Evolutionary conservation across 2,329 filamentous ascomycete species (phyloP).

Genomic region (Aspergillus caelatus): DNA sequence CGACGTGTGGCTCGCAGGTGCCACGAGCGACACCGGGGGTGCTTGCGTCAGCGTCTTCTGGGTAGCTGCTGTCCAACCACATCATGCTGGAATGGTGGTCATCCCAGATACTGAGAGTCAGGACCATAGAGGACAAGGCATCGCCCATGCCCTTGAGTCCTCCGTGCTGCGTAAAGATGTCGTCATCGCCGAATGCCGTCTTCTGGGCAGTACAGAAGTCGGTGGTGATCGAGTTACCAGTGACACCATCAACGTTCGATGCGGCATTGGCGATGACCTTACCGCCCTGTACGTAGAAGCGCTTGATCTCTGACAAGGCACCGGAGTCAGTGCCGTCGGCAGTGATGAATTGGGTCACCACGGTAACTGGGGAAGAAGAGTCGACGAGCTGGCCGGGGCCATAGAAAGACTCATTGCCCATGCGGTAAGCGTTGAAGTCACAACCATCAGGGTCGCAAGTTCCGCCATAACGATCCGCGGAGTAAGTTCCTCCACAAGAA

Average conservation of each 20-base stretch:
- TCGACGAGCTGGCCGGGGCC: conserved; percentile 61
- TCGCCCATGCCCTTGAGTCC: conserved; percentile 58
- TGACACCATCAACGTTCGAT: conserved; percentile 49
- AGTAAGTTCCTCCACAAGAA: conserved; percentile 56
- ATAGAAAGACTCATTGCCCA: conserved; percentile 66
- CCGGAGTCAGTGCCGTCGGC: conserved; percentile 42
- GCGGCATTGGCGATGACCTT: conserved; percentile 59
- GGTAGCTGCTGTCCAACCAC: conserved; percentile 72
- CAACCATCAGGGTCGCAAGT: conserved; percentile 71
- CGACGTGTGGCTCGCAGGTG: conserved; percentile 55
- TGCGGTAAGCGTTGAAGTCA: conserved; percentile 70
- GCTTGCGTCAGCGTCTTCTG: conserved; percentile 48
- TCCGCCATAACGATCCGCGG: conserved; percentile 59
- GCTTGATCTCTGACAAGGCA: conserved; percentile 61
- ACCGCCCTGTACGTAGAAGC: conserved; percentile 67
- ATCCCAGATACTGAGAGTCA: conserved; percentile 64
- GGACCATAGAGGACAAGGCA: conserved; percentile 60
- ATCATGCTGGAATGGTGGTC: conserved; percentile 71
- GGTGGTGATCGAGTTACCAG: conserved; percentile 58
- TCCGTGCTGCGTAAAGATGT: conserved; percentile 57
- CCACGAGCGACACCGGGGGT: conserved; percentile 56
- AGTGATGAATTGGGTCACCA: conserved; percentile 69
- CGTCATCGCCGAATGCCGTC: conserved; percentile 56
- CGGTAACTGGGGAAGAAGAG: conserved; percentile 62
- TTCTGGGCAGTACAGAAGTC: conserved; percentile 61